These are phyloP conservation scores for Spergularia marina DNA, from an alignment of 148 eudicot genomes.

Conservation along the genomic window DNA sequence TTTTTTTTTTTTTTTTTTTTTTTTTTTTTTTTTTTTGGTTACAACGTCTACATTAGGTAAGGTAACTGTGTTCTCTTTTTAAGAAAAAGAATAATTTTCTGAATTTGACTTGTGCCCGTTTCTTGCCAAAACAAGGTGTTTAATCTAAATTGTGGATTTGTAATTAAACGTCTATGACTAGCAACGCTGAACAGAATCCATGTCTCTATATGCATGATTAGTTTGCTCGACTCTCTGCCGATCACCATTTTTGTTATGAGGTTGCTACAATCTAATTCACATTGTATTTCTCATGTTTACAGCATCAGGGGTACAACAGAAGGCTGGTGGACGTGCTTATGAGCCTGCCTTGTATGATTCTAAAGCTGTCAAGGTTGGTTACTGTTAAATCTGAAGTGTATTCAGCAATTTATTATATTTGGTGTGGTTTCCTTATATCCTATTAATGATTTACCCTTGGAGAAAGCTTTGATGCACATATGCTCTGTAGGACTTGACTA, in stretches of 20 bases:
- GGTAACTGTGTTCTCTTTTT: no score
- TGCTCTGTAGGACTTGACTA: no score
- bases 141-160: neutral
- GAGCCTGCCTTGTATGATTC: slow-evolving; percentile 55
- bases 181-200: no score
- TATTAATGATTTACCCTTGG: neutral
- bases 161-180: no score
- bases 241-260: neutral
- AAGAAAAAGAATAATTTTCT: no score
- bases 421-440: neutral
- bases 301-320: slow-evolving; percentile 52
- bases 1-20: no score
- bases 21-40: no score
- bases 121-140: neutral
- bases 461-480: neutral
- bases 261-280: neutral
- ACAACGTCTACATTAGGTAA: no score
- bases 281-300: slow-evolving; percentile 9
- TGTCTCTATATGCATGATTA: neutral
- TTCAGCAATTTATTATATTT: neutral
- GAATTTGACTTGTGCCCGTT: neutral
- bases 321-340: slow-evolving; percentile 49
- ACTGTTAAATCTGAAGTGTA: neutral
- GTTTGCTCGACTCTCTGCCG: neutral
- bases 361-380: slow-evolving; percentile 61